phyloP scores from a whole-genome alignment of 2,329 filamentous ascomycete genomes.

The Phaeomoniella chlamydospora region DNA sequence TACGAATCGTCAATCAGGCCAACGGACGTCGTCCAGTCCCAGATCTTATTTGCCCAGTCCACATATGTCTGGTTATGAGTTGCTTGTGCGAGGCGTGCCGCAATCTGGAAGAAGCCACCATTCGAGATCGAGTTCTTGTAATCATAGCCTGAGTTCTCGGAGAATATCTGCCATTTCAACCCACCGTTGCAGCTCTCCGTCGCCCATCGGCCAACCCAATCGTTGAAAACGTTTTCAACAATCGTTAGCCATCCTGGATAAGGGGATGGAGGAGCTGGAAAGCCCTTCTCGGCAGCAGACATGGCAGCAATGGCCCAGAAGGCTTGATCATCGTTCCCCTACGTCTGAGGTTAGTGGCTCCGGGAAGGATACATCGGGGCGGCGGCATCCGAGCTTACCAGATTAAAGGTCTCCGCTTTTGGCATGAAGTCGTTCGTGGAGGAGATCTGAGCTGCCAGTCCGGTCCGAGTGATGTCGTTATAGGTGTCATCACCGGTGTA shows the following conservation, averaged over 20 bases:
- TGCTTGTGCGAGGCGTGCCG: slow-evolving; percentile 54
- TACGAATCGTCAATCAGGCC: slow-evolving; percentile 47
- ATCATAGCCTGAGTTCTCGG: slow-evolving; percentile 59
- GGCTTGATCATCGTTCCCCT: slow-evolving; percentile 57
- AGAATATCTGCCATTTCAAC: slow-evolving; percentile 69
- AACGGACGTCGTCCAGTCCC: slow-evolving; percentile 43
- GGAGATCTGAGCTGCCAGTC: slow-evolving; percentile 46
- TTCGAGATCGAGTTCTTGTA: slow-evolving; percentile 79
- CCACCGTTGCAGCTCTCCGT: slow-evolving; percentile 50
- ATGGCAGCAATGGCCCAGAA: slow-evolving; percentile 58
- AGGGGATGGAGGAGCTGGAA: slow-evolving; percentile 38
- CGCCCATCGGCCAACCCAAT: slow-evolving; percentile 58
- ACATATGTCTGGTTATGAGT: slow-evolving; percentile 52
- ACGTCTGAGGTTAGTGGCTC: slow-evolving; percentile 29
- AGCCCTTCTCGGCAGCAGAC: slow-evolving; percentile 50
- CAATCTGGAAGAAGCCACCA: slow-evolving; percentile 69
- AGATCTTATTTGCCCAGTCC: slow-evolving; percentile 46
- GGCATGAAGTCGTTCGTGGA: slow-evolving; percentile 47
- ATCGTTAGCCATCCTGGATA: slow-evolving; percentile 37
- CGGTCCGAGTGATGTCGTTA: slow-evolving; percentile 44
- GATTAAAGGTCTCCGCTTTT: slow-evolving; percentile 17
- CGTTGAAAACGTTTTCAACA: slow-evolving; percentile 57
- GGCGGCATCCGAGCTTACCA: slow-evolving; percentile 39
- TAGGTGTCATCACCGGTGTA: slow-evolving; percentile 49
- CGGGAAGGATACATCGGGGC: too few relatives aligned